Base-by-base conservation (phyloP, 208 protist genomes). In the Leishmania braziliensis region DNA sequence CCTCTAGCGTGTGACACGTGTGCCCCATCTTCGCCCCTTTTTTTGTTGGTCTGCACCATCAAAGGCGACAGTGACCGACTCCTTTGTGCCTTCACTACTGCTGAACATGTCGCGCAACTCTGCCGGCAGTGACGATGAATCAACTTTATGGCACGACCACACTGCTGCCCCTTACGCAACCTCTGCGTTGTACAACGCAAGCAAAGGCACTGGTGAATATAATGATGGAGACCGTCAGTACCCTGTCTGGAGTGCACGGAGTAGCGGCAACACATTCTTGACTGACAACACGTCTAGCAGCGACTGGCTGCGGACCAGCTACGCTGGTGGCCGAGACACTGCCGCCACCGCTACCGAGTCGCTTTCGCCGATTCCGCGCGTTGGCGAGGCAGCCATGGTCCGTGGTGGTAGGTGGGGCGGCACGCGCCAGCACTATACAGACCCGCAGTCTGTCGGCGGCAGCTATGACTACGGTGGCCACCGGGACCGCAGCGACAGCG, bases 201-300 rank as follows among this genome's bases (percentile, higher is more conserved):
- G 33, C 20, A 75, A 51, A 36, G 53, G 71, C 14, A 29, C 5
- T n/a, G 58, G n/a, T 10, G 51, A 53, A 33, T 54, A 78, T n/a
- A 12, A 58, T 36, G 50, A 54, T 23, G 48, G 20, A 3, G 33
- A 26, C 46, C 26, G 16, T 26, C 26, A 26, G 46, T 51, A 53
- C 10, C 23, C 69, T 10, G 12, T 54, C 69, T 20, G 26, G 43
- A 51, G 69, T 10, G 46, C 69, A 29, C 69, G 29, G 3, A 83
- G 60, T 65, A 83, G 39, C 73, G 80, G 80, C 78, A 84, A 66
- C 74, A 82, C 80, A 18, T 82, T 39, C 48, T 75, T 86, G 83
- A 76, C 75, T 16, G 81, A 83, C 69, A 80, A 83, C 58, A 86
- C 83, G 63, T 77, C 78, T 51, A 80, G 10, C 75, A 78, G 75